These are phyloP conservation scores for Metschnikowia cubensis DNA, from an alignment of 805 yeast species.

Conservation along the genomic window DNA sequence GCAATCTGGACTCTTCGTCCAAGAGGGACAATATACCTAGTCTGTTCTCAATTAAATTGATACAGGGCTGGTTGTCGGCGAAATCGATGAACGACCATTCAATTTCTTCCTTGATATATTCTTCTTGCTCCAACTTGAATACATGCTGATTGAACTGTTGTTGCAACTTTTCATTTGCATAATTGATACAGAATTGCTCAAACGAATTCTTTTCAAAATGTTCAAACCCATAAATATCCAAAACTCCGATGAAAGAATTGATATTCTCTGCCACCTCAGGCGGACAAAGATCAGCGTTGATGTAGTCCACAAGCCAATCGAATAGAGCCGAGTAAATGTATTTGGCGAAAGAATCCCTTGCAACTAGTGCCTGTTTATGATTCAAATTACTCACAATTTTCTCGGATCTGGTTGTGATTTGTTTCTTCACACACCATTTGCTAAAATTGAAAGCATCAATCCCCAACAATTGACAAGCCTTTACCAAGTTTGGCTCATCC, in stretches of 20 bases:
- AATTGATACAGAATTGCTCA: constrained; percentile 96
- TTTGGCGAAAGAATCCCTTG: constrained; percentile 96
- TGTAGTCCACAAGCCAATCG: constrained; percentile 89
- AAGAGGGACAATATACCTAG: constrained; percentile 82
- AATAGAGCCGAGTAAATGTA: constrained; percentile 88
- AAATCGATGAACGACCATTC: constrained; percentile 97
- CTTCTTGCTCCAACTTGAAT: constrained; percentile 94
- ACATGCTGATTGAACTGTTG: constrained; percentile 98
- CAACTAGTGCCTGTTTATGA: constrained; percentile 80
- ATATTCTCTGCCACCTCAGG: constrained; percentile 58
- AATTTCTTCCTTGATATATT: constrained; percentile 84
- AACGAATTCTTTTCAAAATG: constrained; percentile 92
- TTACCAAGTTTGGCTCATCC: constrained; percentile 80
- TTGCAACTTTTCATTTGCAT: constrained; percentile 94
- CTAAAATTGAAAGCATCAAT: constrained; percentile 69
- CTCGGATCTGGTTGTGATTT: constrained; percentile 87
- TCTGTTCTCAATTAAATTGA: constrained; percentile 82
- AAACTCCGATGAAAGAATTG: constrained; percentile 83
- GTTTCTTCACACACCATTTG: constrained; percentile 91
- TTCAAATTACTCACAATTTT: constrained; percentile 81
- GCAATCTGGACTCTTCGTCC: constrained; percentile 94
- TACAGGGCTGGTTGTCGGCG: constrained; percentile 95
- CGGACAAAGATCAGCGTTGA: constrained; percentile 78
- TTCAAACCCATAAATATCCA: constrained; percentile 97
- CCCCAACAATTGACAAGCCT: constrained; percentile 82